A percentile compares a stretch with the other conserved stretches of the same genome.
Conservation (phyloP, 345 rosid genomes). For the Triadica sebifera region DNA sequence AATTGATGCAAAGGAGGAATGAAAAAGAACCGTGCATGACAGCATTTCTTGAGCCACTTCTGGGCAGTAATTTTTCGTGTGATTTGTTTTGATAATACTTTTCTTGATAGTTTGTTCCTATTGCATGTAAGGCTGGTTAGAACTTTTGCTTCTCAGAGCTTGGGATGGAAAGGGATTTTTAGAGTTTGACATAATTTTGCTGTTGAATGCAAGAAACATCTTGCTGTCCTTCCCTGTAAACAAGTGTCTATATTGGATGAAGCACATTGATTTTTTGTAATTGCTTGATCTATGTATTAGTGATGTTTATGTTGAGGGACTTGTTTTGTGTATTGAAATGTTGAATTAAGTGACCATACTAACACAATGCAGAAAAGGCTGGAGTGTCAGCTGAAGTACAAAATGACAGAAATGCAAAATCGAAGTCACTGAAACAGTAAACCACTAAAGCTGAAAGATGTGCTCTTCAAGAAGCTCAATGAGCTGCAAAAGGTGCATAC, state of each 20-base stretch:
- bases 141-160: not conserved
- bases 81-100: not conserved
- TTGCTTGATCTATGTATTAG: too few species aligned
- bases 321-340: not conserved
- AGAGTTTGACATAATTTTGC: not conserved
- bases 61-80: not conserved
- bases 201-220: slow-evolving; percentile 2
- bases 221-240: not conserved
- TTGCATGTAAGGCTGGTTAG: not conserved
- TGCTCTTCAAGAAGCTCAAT: slow-evolving; percentile 88
- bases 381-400: slow-evolving; percentile 47
- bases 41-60: not conserved
- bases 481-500: slow-evolving; percentile 80
- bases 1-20: not conserved
- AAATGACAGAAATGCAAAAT: slow-evolving; percentile 42
- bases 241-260: not conserved
- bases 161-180: not conserved
- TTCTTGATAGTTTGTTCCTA: not conserved
- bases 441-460: slow-evolving; percentile 91
- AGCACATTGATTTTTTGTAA: not conserved
- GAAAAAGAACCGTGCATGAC: not conserved
- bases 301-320: not conserved
- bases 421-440: slow-evolving; percentile 74
- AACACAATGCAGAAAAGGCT: slow-evolving; percentile 46
- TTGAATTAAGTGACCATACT: not conserved